These are phyloP conservation scores for Lentinula aciculospora DNA, from an alignment of 768 basidiomycete species.

Conservation along the genomic window DNA sequence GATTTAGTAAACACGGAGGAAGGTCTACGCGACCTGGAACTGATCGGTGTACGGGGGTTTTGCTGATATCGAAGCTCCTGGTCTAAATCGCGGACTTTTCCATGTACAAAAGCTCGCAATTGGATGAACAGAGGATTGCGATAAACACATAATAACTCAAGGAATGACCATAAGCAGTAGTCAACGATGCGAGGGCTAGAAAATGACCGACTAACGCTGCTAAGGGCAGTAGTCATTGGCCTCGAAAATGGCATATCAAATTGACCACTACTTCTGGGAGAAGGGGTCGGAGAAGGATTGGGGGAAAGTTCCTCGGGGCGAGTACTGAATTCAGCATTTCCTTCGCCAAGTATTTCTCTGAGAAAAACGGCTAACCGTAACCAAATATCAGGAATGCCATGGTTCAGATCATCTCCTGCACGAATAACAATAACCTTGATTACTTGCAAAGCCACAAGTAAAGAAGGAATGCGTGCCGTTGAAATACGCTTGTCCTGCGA, in stretches of 20 bases:
- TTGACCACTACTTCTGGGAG: constrained; percentile 42
- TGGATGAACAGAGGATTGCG: constrained; percentile 61
- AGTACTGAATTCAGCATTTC: constrained; percentile 59
- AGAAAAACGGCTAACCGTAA: constrained; percentile 51
- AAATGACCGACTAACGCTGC: constrained; percentile 11
- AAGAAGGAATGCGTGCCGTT: constrained; percentile 29
- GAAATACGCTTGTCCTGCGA: constrained; percentile 30
- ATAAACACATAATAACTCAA: constrained; percentile 60
- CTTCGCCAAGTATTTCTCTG: constrained; percentile 45
- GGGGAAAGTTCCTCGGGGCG: constrained; percentile 35
- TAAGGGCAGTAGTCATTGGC: constrained; percentile 17
- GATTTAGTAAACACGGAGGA: constrained; percentile 57
- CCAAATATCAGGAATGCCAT: constrained; percentile 55
- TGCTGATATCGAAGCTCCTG: constrained; percentile 37
- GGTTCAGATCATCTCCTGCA: constrained; percentile 54
- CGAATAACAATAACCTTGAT: constrained; percentile 64
- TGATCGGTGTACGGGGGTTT: constrained; percentile 12
- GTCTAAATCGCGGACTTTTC: constrained; percentile 53
- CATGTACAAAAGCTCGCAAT: constrained; percentile 59
- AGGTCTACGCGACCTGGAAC: constrained; percentile 30
- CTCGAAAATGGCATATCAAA: constrained; percentile 27
- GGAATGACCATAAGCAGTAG: constrained; percentile 66
- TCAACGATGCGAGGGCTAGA: constrained; percentile 56
- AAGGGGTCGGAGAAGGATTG: constrained; percentile 44
- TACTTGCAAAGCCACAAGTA: constrained; percentile 54